These are phyloP conservation scores for Fusarium subglutinans DNA, from an alignment of 2,329 filamentous ascomycete species.

Conservation along the genomic window DNA sequence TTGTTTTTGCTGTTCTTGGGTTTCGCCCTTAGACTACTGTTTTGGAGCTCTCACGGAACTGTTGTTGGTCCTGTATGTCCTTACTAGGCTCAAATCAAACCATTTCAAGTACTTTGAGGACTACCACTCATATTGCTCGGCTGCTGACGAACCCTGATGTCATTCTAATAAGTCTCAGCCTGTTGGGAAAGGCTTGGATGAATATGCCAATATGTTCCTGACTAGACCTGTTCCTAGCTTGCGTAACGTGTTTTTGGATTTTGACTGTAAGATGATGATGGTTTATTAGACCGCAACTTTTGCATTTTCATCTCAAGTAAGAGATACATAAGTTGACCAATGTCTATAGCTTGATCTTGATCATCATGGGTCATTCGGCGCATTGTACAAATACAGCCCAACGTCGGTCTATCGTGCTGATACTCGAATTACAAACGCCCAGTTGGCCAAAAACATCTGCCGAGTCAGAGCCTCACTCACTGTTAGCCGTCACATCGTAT, in stretches of 20 bases:
- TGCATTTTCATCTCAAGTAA: background rate
- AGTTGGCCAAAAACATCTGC: slow-evolving; percentile 21
- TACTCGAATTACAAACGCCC: background rate
- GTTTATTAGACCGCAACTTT: background rate
- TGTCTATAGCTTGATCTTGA: background rate
- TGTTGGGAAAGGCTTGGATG: background rate
- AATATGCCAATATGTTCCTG: slow-evolving; percentile 16
- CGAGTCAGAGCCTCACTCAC: slow-evolving; percentile 23
- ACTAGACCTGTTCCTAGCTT: slow-evolving; percentile 27
- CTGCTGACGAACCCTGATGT: background rate
- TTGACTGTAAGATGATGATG: background rate
- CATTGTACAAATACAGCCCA: slow-evolving; percentile 1
- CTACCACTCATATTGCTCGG: background rate
- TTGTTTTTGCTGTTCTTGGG: background rate
- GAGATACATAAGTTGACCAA: background rate
- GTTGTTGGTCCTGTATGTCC: background rate
- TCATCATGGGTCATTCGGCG: background rate
- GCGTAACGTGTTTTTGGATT: slow-evolving; percentile 18
- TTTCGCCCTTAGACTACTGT: background rate
- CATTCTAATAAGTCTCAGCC: background rate
- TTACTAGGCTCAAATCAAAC: background rate
- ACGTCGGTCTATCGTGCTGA: background rate
- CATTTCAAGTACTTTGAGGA: background rate
- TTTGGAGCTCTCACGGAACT: background rate
- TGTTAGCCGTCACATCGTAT: slow-evolving; percentile 12